Evolutionary conservation across 1,284 basidiomycete species (phyloP), one percentile per base, ranked within the genome.

Genomic region (Singerocomus inundabilis): DNA sequence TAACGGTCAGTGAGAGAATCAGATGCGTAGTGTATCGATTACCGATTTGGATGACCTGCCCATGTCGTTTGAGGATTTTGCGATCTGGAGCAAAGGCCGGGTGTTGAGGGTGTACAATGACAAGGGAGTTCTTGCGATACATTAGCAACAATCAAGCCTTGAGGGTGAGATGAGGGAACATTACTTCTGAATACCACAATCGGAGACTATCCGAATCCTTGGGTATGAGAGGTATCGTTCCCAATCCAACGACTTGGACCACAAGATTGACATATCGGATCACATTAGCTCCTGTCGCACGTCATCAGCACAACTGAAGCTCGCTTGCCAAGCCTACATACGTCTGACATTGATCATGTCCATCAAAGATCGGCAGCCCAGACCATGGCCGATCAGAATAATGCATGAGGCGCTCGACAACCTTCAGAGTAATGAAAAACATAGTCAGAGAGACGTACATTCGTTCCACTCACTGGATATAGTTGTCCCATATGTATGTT

Each of bases 401-500:
- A 98, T 77, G 28, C 82, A 78, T 39, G 80, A 75, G 5, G 87
- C 87, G 34, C 76, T 75, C 4, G 85, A 86, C 50, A 93, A 71
- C 54, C 91, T 93, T 56, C 21, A 7, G 39, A 26, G 3, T 1
- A 32, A 35, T 7, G 25, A 6, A 37, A 46, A 28, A 24, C 11
- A 25, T 32, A 29, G 42, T 42, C 25, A 41, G 45, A 30, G 13
- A 18, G 30, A 31, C 13, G n/a, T 6, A 33, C 13, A n/a, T 45
- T 38, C 5, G 44, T 40, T 18, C 24, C 9, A 52, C 80, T 70
- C 56, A 93, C 92, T 90, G 81, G 48, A 97, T 77, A 57, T 93
- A 93, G 65, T 98, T 96, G 70, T 98, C 95, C 96, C 96, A 99
- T 4, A 98, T 67, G 63, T 96, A 96, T 7, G 78, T 75, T 52